These are phyloP conservation scores for Magnaporthiopsis incrustans DNA, from an alignment of 2,329 filamentous ascomycete species.

Conservation along the genomic window DNA sequence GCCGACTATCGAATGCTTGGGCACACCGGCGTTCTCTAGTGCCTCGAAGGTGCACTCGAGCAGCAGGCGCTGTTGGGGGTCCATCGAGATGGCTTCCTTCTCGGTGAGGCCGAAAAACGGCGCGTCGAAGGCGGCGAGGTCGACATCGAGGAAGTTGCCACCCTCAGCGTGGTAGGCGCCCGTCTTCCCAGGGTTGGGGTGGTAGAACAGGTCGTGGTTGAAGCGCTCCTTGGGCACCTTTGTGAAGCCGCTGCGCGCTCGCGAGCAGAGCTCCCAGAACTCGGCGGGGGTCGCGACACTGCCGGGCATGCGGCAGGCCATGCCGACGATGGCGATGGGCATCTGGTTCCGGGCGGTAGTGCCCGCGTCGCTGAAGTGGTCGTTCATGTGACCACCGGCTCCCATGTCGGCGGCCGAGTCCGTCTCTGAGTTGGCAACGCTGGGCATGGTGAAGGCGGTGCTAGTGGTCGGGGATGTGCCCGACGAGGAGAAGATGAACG, in stretches of 20 bases:
- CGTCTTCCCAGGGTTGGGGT: constrained; percentile 24
- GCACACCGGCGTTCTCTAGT: constrained; percentile 42
- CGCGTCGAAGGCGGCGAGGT: constrained; percentile 22
- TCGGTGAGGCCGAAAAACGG: constrained; percentile 27
- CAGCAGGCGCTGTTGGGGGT: constrained; percentile 44
- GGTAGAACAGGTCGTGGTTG: constrained; percentile 22
- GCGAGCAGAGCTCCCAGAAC: constrained; percentile 22
- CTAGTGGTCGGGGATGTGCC: constrained; percentile 5
- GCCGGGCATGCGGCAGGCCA: constrained; percentile 22
- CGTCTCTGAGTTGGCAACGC: constrained; percentile 3
- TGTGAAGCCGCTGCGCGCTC: constrained; percentile 19
- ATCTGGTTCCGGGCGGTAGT: constrained; percentile 11
- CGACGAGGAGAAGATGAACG: constrained; percentile 7
- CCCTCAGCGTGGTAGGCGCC: constrained; percentile 22
- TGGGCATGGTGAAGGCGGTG: constrained; percentile 4
- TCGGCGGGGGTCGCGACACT: constrained; percentile 20
- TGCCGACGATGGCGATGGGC: constrained; percentile 24
- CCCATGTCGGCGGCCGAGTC: constrained; percentile 7
- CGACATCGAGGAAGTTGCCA: constrained; percentile 24
- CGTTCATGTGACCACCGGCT: background rate
- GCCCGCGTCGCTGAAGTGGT: constrained; percentile 11
- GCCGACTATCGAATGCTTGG: constrained; percentile 36
- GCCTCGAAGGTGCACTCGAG: constrained; percentile 46
- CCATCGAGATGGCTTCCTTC: constrained; percentile 26
- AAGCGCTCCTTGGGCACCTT: constrained; percentile 24